Evolutionary conservation across 495 filamentous ascomycete species (phyloP).

Genomic region (Filosporella fistucella): DNA sequence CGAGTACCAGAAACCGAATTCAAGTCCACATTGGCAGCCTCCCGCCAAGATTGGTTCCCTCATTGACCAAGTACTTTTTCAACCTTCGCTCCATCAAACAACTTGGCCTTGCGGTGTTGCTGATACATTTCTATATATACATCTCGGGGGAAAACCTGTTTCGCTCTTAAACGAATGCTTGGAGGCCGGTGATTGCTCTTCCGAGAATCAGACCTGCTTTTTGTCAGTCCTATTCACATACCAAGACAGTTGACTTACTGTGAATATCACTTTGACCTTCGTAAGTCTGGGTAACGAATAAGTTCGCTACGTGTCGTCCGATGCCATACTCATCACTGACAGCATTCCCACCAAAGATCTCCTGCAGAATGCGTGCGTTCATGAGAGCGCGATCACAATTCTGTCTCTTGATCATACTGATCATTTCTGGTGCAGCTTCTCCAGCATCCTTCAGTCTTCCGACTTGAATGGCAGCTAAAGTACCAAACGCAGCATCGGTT

Average conservation of each 20-base stretch:
- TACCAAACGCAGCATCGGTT: conserved; percentile 88
- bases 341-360: conserved; percentile 95
- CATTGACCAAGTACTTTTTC: no score
- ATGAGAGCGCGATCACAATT: conserved; percentile 90
- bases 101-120: no score
- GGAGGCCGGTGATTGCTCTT: conserved; percentile 55
- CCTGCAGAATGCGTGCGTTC: conserved; percentile 78
- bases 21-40: no score
- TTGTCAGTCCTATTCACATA: conserved; percentile 15
- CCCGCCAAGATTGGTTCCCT: no score
- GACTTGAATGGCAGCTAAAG: conserved; percentile 81
- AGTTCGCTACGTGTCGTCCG: conserved; percentile 89
- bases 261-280: conserved; percentile 98
- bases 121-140: neutral
- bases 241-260: conserved; percentile 17
- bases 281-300: conserved; percentile 97
- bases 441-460: conserved; percentile 91
- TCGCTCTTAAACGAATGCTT: conserved; percentile 54
- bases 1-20: no score
- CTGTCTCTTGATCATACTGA: conserved; percentile 96
- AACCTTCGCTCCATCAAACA: no score
- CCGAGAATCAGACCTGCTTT: conserved; percentile 51
- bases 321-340: conserved; percentile 95
- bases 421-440: conserved; percentile 89
- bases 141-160: neutral